A percentile compares a stretch with the other conserved stretches of the same genome.
These are phyloP conservation scores for Meyerozyma smithsonii DNA, from an alignment of 1,139 yeast genomes.

Conservation along the genomic window DNA sequence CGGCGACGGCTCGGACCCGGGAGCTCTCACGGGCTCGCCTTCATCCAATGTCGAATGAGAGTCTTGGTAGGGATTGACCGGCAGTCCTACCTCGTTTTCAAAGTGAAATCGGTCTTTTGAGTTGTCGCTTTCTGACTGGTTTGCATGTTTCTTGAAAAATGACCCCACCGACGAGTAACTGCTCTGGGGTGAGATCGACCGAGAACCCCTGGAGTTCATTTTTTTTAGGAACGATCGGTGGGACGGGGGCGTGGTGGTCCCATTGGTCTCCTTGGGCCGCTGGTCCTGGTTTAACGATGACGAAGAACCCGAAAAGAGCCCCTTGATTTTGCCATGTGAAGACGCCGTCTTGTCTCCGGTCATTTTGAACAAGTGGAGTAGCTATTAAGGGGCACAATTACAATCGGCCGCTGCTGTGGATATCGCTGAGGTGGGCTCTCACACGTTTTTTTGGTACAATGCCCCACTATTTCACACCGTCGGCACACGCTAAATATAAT, in stretches of 20 bases:
- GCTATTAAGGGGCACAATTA: no score
- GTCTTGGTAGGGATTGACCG: conserved; percentile 2
- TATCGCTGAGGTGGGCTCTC: not conserved
- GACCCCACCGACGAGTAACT: conserved; percentile 15
- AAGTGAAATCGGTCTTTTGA: not conserved
- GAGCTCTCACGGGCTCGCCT: not conserved
- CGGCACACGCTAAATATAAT: no score
- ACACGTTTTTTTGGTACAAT: not conserved
- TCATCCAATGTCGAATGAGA: not conserved
- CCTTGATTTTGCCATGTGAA: not conserved
- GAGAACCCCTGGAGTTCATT: conserved; percentile 13
- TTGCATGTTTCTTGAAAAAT: conserved; percentile 3
- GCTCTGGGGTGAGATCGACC: conserved; percentile 12
- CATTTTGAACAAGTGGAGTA: no score
- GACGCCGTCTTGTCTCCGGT: not conserved
- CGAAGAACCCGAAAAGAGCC: not conserved
- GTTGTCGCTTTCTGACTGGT: not conserved
- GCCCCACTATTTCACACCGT: not conserved
- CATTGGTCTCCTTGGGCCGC: not conserved
- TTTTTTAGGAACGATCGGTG: conserved; percentile 17
- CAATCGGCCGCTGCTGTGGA: no score
- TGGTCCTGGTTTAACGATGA: not conserved
- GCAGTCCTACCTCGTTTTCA: conserved; percentile 2
- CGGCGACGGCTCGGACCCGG: not conserved
- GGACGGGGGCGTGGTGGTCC: conserved; percentile 6